phyloP scores from a whole-genome alignment of 2,329 filamentous ascomycete species.

The Fusarium sp. region DNA sequence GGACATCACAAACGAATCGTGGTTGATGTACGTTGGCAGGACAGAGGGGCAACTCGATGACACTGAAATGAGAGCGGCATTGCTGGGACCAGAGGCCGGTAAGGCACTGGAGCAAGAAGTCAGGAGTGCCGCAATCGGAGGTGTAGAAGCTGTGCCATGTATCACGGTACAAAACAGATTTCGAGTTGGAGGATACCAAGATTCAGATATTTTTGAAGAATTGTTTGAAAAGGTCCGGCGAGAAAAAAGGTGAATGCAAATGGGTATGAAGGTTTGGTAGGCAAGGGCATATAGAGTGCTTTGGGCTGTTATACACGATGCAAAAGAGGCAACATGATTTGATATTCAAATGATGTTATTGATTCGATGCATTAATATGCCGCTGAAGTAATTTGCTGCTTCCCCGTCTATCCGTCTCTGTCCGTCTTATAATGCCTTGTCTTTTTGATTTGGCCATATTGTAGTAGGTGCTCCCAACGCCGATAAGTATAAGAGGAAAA shows the following conservation, averaged over 20 bases:
- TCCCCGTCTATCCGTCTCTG: constrained; percentile 23
- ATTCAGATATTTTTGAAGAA: constrained; percentile 71
- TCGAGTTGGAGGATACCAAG: constrained; percentile 78
- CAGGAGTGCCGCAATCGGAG: constrained; percentile 44
- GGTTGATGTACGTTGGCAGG: constrained; percentile 53
- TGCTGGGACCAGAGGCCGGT: constrained; percentile 48
- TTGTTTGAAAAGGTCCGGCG: constrained; percentile 70
- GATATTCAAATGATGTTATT: constrained; percentile 16
- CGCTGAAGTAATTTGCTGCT: constrained; percentile 20
- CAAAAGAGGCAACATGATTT: neutral
- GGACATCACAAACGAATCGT: constrained; percentile 56
- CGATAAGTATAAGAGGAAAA: neutral
- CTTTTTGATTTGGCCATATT: constrained; percentile 26
- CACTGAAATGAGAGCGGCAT: constrained; percentile 44
- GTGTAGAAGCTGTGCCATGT: constrained; percentile 76
- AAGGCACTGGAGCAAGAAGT: constrained; percentile 50
- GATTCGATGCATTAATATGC: constrained; percentile 21
- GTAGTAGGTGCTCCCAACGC: constrained; percentile 24
- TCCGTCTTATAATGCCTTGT: constrained; percentile 8
- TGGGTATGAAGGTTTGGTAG: neutral
- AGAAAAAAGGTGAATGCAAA: constrained; percentile 14
- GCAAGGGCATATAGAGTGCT: neutral
- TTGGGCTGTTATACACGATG: neutral
- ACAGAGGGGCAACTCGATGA: constrained; percentile 48
- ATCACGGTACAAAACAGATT: constrained; percentile 77